Evolutionary conservation across 169 alveolate genomes (phyloP), one percentile per base, ranked within the genome.

Genomic region (Cryptosporidium canis): DNA sequence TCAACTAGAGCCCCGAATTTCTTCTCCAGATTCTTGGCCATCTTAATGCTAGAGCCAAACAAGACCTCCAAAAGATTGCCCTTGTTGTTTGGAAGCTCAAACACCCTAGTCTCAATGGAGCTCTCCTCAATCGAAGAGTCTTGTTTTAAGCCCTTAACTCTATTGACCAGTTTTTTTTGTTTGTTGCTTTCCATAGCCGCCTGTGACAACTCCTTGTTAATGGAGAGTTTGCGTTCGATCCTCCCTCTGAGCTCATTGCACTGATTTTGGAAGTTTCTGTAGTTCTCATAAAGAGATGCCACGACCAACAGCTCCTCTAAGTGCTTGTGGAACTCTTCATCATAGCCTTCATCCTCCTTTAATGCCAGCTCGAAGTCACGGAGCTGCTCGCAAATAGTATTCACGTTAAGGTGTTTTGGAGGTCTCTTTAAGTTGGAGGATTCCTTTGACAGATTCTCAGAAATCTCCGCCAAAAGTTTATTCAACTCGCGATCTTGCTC

Each of bases 71-170:
- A 24, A n/a, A 77, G 24, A 55, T 77, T 77, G 24, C 87, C 87
- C 9, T 63, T 77, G 24, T 77, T 77, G 39, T 58, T 77, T 77
- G 87, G 87, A 33, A 77, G 72, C n/a, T 77, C 87, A 77, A 56
- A 77, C 14, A n/a, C 39, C 24, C 33, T 53, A n/a, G 77, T 56
- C 37, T 58, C 72, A 27, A 77, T 41, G 1, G 70, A 58, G 6
- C 45, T 64, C 16, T 8, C 29, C 27, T 58, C 72, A 56, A 77
- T 58, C 7, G 87, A 24, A 56, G 33, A 24, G 21, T 61, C 72
- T 18, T 77, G 87, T 41, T 77, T 77, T 27, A 77, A 77, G n/a
- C 45, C 18, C 45, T 63, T 77, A 8, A 77, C 87, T 29, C 33
- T 77, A 37, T 61, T 77, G 16, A 77, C 72, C 27, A 77, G 44